phyloP scores from a whole-genome alignment of 768 basidiomycete genomes.

The Mycena vulgaris region DNA sequence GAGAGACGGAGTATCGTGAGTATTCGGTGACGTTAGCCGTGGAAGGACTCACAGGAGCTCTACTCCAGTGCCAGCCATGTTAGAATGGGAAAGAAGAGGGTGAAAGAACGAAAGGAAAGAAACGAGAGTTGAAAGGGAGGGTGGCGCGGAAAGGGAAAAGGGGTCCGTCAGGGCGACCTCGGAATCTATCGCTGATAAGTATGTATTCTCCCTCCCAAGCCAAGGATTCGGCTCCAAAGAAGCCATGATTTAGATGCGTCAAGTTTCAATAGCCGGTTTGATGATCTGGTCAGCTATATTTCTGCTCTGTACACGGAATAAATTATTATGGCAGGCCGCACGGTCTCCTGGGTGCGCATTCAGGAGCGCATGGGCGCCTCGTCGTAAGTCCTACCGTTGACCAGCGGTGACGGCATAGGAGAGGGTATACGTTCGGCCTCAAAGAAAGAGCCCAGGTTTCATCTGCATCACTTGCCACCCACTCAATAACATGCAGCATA shows the following conservation, averaged over 20 bases:
- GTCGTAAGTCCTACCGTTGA: no score
- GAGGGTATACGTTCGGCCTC: background rate
- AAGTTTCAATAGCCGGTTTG: background rate
- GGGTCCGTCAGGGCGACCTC: background rate
- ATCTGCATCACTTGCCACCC: background rate
- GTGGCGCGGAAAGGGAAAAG: background rate
- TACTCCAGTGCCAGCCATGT: slow-evolving; percentile 37
- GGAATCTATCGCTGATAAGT: background rate
- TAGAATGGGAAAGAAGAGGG: slow-evolving; percentile 3
- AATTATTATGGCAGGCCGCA: no score
- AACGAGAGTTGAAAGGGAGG: background rate
- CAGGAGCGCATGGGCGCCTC: no score
- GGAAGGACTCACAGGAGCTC: slow-evolving; percentile 31
- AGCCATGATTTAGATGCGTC: background rate
- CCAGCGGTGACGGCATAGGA: background rate
- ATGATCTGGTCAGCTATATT: background rate
- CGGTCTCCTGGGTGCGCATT: no score
- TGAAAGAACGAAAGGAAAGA: background rate
- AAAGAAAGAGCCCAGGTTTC: background rate
- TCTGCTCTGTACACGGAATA: background rate
- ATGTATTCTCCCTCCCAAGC: no score
- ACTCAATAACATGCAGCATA: background rate
- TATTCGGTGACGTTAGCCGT: background rate
- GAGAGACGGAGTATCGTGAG: slow-evolving; percentile 5
- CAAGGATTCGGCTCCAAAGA: background rate